Conservation (phyloP, 345 rosid genomes). For the Cardamine resedifolia region DNA sequence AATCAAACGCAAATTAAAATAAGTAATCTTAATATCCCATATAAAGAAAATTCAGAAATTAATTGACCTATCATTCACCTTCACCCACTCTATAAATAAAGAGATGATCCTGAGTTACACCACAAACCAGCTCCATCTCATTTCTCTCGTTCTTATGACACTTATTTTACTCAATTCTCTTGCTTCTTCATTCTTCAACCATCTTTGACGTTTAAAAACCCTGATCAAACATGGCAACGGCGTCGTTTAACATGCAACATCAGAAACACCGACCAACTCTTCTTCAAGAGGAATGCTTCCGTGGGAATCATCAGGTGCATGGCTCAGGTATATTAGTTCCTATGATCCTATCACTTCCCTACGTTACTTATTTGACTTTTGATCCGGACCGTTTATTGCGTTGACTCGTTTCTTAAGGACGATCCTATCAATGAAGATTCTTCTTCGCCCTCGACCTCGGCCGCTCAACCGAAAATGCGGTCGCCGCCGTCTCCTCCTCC, state of each 20-base stretch:
- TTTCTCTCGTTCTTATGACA: neutral
- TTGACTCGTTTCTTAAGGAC: neutral
- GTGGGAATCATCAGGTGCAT: slow-evolving; percentile 46
- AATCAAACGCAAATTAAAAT: neutral
- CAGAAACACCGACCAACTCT: slow-evolving; percentile 29
- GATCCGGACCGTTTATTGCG: neutral
- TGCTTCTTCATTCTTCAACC: neutral
- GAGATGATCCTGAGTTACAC: neutral
- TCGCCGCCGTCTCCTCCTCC: slow-evolving; percentile 29
- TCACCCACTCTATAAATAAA: slow-evolving; percentile 15
- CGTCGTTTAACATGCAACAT: slow-evolving; percentile 36
- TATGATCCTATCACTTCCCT: neutral
- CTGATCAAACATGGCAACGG: slow-evolving; percentile 41
- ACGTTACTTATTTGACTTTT: neutral
- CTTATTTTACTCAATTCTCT: neutral
- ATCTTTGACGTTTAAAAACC: neutral
- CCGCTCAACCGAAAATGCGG: slow-evolving; percentile 6
- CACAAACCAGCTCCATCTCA: slow-evolving; percentile 15
- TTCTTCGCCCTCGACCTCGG: slow-evolving; percentile 14
- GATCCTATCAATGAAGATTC: too few species aligned
- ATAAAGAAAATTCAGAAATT: neutral
- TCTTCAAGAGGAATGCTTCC: slow-evolving; percentile 30
- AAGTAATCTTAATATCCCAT: neutral
- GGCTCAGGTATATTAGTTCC: slow-evolving; percentile 40
- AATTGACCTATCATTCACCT: slow-evolving; percentile 16